These are phyloP conservation scores for Millerozyma acaciae DNA, from an alignment of 805 yeast genomes.

Conservation along the genomic window DNA sequence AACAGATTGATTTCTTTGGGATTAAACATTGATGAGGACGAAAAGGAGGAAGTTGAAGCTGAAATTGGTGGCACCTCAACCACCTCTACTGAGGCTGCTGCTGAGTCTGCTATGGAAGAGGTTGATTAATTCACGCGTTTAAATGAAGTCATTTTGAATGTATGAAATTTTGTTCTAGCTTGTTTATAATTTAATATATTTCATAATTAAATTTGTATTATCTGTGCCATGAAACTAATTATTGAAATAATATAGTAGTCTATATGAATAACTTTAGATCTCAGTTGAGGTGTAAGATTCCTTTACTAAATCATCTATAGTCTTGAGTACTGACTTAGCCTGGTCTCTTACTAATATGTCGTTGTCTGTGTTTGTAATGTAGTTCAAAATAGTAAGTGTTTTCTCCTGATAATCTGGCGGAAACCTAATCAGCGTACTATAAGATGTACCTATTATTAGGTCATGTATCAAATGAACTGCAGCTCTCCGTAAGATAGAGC, in stretches of 20 bases:
- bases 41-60: conserved; percentile 44
- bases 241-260: too few relatives aligned
- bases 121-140: conserved; percentile 61
- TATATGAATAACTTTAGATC: too few relatives aligned
- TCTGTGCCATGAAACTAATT: too few relatives aligned
- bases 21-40: conserved; percentile 93
- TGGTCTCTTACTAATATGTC: conserved; percentile 63
- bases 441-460: conserved; percentile 45
- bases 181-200: conserved; percentile 1
- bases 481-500: conserved; percentile 66
- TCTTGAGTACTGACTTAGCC: conserved; percentile 33
- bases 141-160: background rate
- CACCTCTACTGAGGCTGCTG: conserved; percentile 60
- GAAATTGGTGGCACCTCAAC: conserved; percentile 48
- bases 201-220: too few relatives aligned
- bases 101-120: conserved; percentile 98
- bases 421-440: conserved; percentile 45
- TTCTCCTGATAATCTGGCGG: conserved; percentile 47
- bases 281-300: too few relatives aligned
- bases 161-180: too few relatives aligned
- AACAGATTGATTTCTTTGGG: conserved; percentile 98
- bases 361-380: conserved; percentile 43
- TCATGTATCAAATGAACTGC: conserved; percentile 69
- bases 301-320: conserved; percentile 25
- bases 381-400: conserved; percentile 41